Evolutionary conservation across 331 rosid genomes (phyloP).

Genomic region (Stylosanthes scabra): DNA sequence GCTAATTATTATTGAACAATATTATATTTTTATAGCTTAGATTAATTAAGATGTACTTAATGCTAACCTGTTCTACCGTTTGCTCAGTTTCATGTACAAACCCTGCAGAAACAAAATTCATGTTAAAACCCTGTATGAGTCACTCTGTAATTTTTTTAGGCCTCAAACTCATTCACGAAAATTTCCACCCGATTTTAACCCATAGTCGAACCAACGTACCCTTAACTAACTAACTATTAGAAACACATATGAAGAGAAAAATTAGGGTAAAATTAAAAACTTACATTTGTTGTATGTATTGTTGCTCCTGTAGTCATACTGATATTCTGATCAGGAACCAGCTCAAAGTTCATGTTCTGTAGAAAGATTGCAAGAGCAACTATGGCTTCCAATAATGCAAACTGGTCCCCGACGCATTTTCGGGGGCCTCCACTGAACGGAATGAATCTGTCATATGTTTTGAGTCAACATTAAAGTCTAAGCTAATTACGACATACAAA

Average conservation of each 20-base stretch:
- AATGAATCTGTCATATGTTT: slow-evolving; percentile 72
- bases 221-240: not conserved
- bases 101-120: slow-evolving; percentile 67
- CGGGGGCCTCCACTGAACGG: slow-evolving; percentile 99
- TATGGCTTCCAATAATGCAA: slow-evolving; percentile 83
- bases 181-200: no score
- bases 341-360: slow-evolving; percentile 79
- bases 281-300: slow-evolving; percentile 94
- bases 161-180: no score
- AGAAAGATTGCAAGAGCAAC: slow-evolving; percentile 85
- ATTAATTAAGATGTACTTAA: slow-evolving; percentile 36
- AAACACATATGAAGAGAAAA: slow-evolving; percentile 24
- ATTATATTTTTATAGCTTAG: slow-evolving; percentile 27
- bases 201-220: no score
- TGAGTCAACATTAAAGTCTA: slow-evolving; percentile 25
- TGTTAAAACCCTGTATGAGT: no score
- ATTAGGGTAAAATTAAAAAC: not conserved
- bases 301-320: slow-evolving; percentile 99
- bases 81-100: slow-evolving; percentile 91
- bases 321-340: slow-evolving; percentile 85
- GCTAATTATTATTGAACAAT: slow-evolving; percentile 23
- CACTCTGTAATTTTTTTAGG: no score
- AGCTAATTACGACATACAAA: slow-evolving; percentile 26
- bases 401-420: slow-evolving; percentile 97
- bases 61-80: slow-evolving; percentile 50